Evolutionary conservation across 179 eudicot genomes (phyloP).

Genomic region (Heliamphora pulchella): DNA sequence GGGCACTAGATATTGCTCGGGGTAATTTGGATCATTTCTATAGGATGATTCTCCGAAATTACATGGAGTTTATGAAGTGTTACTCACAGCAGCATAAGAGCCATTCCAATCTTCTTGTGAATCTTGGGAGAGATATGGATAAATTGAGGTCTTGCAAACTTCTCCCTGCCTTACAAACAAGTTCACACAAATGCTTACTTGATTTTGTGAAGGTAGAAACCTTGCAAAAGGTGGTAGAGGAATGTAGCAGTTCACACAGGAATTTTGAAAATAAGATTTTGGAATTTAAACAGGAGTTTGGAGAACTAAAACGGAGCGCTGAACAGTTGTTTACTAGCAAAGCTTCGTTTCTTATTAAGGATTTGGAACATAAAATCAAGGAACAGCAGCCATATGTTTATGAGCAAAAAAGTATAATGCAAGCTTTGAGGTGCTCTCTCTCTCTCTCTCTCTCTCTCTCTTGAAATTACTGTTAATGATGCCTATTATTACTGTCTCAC

Average conservation of each 20-base stretch:
- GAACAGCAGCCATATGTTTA: conserved; percentile 48
- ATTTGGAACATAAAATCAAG: conserved; percentile 58
- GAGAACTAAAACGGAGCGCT: conserved; percentile 68
- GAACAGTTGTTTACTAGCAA: conserved; percentile 76
- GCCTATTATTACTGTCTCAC: neutral
- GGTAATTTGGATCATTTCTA: conserved; percentile 72
- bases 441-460: neutral
- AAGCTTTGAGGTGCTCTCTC: conserved; percentile 64
- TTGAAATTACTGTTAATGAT: neutral
- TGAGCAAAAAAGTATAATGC: conserved; percentile 90
- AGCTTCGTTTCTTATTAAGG: conserved; percentile 56
- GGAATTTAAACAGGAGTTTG: conserved; percentile 82
- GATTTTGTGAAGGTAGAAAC: conserved; percentile 92
- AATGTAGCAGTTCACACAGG: conserved; percentile 64
- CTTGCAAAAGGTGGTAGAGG: conserved; percentile 64
- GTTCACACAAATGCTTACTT: conserved; percentile 60
- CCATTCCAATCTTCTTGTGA: conserved; percentile 62
- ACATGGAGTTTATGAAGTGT: conserved; percentile 68
- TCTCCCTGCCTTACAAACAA: conserved; percentile 58
- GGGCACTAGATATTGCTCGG: conserved; percentile 88
- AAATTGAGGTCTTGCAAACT: conserved; percentile 65
- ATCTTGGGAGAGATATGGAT: conserved; percentile 70
- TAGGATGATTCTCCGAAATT: conserved; percentile 62
- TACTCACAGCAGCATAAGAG: conserved; percentile 60
- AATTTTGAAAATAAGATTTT: conserved; percentile 85